Evolutionary conservation across 2,329 filamentous ascomycete species (phyloP), one percentile per base, ranked within the genome.

Genomic region (Nemania bipapillata): DNA sequence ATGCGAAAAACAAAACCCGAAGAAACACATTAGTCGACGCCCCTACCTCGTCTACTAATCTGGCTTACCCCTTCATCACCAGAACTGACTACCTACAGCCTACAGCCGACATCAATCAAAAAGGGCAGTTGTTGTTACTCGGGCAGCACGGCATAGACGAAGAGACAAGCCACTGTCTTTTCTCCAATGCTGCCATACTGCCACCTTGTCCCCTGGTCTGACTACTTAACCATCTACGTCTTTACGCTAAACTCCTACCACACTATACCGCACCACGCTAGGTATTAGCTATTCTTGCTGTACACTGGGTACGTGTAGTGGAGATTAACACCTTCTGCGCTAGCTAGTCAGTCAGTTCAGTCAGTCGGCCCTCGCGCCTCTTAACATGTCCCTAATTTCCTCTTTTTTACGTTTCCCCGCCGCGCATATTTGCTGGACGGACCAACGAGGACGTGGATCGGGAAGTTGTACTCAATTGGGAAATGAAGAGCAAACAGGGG

Each of bases 321-420:
- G 47, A 50, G 24, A 26, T 50, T 50, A 9, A 11, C 22, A 28
- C 28, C 11, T 24, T 22, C 47, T 30, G 26, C n/a, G 15, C 28
- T 54, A 53, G 50, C 50, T 54, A 54, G 50, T 54, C 50, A 54
- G 28, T 26, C n/a, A n/a, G n/a, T n/a, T n/a, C n/a, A 53, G 50
- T 28, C 35, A 54, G 50, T 54, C 50, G 35, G 28, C 17, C 22
- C 22, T 12, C 47, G 47, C 24, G 12, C 20, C 47, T 45, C 17
- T 17, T 45, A 17, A 28, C 15, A 53, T 17, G 5, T 15, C 2
- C 37, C 7, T 45, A 45, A 45, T 45, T n/a, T 20, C 40, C 40
- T 20, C 5, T 17, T 20, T 20, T 17, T 20, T n/a, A 20, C 17
- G 6, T 17, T 20, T 20, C 40, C n/a, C 15, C 40, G 40, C 40